phyloP scores from a whole-genome alignment of 2,329 filamentous ascomycete genomes.

The Paradendryphiella salina region DNA sequence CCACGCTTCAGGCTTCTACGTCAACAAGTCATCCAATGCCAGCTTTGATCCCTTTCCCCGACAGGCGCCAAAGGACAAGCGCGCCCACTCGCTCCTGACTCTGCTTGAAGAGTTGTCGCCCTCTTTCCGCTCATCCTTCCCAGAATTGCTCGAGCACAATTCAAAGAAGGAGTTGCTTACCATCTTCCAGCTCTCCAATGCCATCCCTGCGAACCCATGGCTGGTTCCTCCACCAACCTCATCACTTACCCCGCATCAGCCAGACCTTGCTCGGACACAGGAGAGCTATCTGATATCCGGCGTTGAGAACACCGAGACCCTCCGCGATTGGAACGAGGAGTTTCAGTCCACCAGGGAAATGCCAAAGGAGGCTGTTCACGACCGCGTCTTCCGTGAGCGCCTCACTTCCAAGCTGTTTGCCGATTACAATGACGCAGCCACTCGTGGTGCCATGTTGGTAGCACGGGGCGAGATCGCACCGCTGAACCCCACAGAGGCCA shows the following conservation, averaged over 20 bases:
- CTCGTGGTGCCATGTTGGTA: slow-evolving; percentile 87
- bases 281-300: slow-evolving; percentile 90
- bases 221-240: slow-evolving; percentile 72
- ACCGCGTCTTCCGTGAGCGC: slow-evolving; percentile 92
- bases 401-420: slow-evolving; percentile 95
- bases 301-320: slow-evolving; percentile 88
- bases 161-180: slow-evolving; percentile 83
- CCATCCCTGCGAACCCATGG: slow-evolving; percentile 91
- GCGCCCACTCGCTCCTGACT: slow-evolving; percentile 82
- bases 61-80: slow-evolving; percentile 73
- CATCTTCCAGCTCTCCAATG: slow-evolving; percentile 94
- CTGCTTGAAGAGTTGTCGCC: slow-evolving; percentile 79
- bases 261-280: slow-evolving; percentile 87
- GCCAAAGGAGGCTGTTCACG: slow-evolving; percentile 89
- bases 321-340: slow-evolving; percentile 98
- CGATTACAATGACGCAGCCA: slow-evolving; percentile 95
- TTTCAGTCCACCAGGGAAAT: slow-evolving; percentile 96
- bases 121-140: slow-evolving; percentile 77
- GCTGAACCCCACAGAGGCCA: slow-evolving; percentile 88
- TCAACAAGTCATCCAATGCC: slow-evolving; percentile 92
- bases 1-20: slow-evolving; percentile 92
- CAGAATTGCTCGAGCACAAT: slow-evolving; percentile 80
- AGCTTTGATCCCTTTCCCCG: slow-evolving; percentile 92
- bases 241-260: slow-evolving; percentile 68
- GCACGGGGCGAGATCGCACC: slow-evolving; percentile 90